Conservation (phyloP, 169 alveolate species). For the Miamiensis avidus region DNA sequence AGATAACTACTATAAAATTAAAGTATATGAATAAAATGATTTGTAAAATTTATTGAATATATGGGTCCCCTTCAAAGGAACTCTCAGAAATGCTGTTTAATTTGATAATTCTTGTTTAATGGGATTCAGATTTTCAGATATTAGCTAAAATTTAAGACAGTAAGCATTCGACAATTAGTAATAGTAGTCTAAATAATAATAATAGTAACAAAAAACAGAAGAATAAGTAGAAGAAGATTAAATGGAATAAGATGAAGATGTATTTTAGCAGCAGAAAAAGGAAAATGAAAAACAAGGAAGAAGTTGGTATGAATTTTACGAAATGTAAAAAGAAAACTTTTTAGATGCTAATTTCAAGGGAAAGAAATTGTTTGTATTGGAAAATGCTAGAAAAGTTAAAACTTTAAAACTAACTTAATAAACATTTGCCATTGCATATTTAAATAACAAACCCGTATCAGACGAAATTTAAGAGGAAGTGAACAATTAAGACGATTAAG, state of each 20-base stretch:
- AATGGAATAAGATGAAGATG: neutral
- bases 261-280: neutral
- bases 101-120: no score
- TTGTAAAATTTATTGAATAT: neutral
- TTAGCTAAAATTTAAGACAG: neutral
- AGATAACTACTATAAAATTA: neutral
- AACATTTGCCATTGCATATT: neutral
- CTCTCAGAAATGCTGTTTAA: neutral
- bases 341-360: neutral
- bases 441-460: no score
- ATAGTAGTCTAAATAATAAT: no score
- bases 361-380: neutral
- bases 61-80: neutral
- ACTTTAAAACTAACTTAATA: no score
- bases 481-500: neutral
- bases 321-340: neutral
- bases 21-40: neutral
- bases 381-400: neutral
- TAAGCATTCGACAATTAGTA: no score
- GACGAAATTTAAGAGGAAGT: neutral
- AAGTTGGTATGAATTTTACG: no score
- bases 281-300: neutral
- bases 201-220: no score
- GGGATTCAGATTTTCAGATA: neutral
- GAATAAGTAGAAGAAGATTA: neutral